Percentiles rank a stretch among this genome's conserved stretches.
Conservation (phyloP, 495 filamentous ascomycete species). For the Bathelium albidoporum region DNA sequence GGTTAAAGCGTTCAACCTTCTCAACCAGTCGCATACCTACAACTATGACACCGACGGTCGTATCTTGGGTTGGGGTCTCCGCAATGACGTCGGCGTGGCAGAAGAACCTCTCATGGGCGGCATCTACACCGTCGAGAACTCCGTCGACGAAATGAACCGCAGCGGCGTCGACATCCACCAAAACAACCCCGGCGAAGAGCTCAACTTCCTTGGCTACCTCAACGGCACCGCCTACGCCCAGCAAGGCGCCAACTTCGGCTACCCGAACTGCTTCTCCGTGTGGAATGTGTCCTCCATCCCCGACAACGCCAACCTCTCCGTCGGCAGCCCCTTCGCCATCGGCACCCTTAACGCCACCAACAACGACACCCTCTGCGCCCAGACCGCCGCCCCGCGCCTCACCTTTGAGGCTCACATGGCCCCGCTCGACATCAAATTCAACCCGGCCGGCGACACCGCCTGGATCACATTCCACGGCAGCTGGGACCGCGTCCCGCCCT, state of each 20-base stretch:
- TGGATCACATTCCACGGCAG: slow-evolving; percentile 35
- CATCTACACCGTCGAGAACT: slow-evolving; percentile 66
- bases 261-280: slow-evolving; percentile 56
- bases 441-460: slow-evolving; percentile 28
- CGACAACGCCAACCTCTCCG: slow-evolving; percentile 32
- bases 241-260: slow-evolving; percentile 52
- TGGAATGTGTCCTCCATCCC: slow-evolving; percentile 47
- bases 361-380: slow-evolving; percentile 27
- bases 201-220: slow-evolving; percentile 60
- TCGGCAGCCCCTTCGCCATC: slow-evolving; percentile 44
- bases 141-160: slow-evolving; percentile 51
- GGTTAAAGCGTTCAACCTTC: slow-evolving; percentile 54
- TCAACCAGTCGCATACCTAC: slow-evolving; percentile 31
- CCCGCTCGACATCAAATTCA: slow-evolving; percentile 33
- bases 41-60: slow-evolving; percentile 41
- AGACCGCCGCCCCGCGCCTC: slow-evolving; percentile 22
- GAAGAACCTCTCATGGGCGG: slow-evolving; percentile 44
- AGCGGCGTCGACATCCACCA: slow-evolving; percentile 50
- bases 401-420: slow-evolving; percentile 33
- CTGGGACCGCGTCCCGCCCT: slow-evolving; percentile 21
- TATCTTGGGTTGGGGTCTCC: slow-evolving; percentile 58
- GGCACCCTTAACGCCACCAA: slow-evolving; percentile 24
- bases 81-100: slow-evolving; percentile 59
- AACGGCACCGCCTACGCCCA: slow-evolving; percentile 32
- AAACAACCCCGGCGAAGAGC: slow-evolving; percentile 64